Evolutionary conservation across 2,329 filamentous ascomycete species (phyloP), one percentile per base, ranked within the genome.

Genomic region (Penicillium sp.): DNA sequence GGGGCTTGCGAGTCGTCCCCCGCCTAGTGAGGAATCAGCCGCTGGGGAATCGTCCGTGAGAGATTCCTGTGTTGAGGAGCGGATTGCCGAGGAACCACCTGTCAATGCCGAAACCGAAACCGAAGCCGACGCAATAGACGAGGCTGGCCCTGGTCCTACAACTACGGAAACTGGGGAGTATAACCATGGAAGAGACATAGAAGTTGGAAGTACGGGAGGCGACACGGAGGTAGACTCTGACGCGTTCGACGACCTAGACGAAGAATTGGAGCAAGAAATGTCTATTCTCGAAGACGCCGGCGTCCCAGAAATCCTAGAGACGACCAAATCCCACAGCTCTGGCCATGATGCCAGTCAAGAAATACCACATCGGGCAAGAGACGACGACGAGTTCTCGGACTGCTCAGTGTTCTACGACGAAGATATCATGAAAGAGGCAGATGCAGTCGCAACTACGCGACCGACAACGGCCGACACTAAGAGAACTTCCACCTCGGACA

Each of bases 331-430:
- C 2, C 31, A 29, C 1, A 9, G 28, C 7, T 16, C 25, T 14
- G 28, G 16, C 17, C 20, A 36, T 4, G 14, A 43, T 8, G 20
- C 19, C 8, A 38, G 15, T 20, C 26, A 39, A 29, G 34, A 31
- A 14, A 33, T 27, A 7, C 17, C 38, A n/a, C 31, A 33, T 32
- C 23, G 26, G 7, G 33, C 9, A 5, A 43, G 45, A 4, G 53
- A 63, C 9, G 53, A 57, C 3, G 58, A 62, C 28, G 57, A 61
- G 30, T 64, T 64, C 39, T 62, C 59, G 3, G 60, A 63, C 21
- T 64, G 60, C 32, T 64, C 60, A 3, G 55, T 48, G 27, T 63
- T 63, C 32, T 42, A 61, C 35, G 53, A 63, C 17, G 57, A 54
- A 39, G 54, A 62, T 7, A 42, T 61, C 26, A 42, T 62, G 16